Conservation (phyloP, 441 rosid species). For the Pelargonium cotyledonis region DNA sequence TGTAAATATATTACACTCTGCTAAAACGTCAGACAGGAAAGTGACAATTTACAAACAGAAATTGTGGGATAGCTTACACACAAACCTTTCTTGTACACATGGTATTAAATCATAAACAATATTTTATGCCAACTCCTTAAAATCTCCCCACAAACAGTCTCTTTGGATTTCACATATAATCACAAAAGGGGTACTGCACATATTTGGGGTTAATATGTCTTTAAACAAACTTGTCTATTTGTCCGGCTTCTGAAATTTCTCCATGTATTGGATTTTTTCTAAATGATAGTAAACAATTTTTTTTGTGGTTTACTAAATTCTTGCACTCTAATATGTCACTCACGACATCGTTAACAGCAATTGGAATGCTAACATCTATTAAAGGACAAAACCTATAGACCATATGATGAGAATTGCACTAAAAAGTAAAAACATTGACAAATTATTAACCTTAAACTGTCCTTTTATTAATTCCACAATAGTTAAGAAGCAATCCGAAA, state of each 20-base stretch:
- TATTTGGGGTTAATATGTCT: slow-evolving; percentile 1
- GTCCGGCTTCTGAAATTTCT: not conserved
- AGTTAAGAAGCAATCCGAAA: not conserved
- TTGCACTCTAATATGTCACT: not conserved
- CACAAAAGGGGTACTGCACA: not conserved
- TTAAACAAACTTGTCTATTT: not conserved
- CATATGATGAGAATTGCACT: not conserved
- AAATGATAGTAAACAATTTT: not conserved
- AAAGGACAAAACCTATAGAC: not conserved
- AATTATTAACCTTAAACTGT: not conserved
- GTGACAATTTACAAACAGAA: not conserved
- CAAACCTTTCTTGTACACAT: not conserved
- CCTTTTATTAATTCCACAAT: not conserved
- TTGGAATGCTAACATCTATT: too few relatives aligned
- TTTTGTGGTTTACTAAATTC: not conserved
- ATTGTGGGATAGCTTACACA: not conserved
- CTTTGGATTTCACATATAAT: not conserved
- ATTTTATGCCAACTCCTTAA: too few relatives aligned
- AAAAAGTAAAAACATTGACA: not conserved
- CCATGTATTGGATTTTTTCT: not conserved
- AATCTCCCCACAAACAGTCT: not conserved
- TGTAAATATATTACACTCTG: not conserved
- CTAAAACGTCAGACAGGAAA: not conserved
- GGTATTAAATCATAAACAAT: not conserved
- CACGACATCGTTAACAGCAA: not conserved